Evolutionary conservation across 2,329 filamentous ascomycete genomes (phyloP).

Genomic region (Proliferodiscus dingleyae): DNA sequence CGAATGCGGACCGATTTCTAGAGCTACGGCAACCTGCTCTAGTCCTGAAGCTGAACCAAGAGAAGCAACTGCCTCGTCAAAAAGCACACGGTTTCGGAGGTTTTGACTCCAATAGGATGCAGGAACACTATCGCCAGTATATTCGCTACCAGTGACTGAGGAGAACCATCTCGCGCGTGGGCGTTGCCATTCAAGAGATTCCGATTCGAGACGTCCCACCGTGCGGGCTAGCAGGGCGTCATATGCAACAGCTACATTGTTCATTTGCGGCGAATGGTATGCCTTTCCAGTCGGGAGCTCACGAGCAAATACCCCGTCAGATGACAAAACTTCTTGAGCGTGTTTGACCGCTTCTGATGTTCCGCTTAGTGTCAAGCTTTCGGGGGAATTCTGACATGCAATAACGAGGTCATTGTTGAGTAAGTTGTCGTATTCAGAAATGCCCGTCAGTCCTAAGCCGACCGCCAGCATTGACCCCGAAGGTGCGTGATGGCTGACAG

Average conservation of each 20-base stretch:
- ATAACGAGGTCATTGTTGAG: background rate
- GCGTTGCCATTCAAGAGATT: background rate
- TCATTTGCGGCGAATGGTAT: conserved; percentile 15
- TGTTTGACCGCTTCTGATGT: conserved; percentile 1
- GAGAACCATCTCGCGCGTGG: too few relatives aligned
- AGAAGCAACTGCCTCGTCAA: conserved; percentile 5
- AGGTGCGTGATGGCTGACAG: background rate
- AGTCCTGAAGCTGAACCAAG: too few relatives aligned
- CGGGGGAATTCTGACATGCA: conserved; percentile 27
- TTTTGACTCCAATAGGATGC: conserved; percentile 15
- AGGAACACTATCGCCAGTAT: background rate
- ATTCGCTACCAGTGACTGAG: background rate
- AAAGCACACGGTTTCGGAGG: conserved; percentile 12
- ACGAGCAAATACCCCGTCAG: conserved; percentile 18
- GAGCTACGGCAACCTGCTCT: background rate
- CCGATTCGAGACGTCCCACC: background rate
- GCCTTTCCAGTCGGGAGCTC: conserved; percentile 8
- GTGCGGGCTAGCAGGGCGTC: conserved; percentile 1
- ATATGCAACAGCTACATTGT: conserved; percentile 4
- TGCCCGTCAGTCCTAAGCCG: conserved; percentile 7
- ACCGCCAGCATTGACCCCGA: conserved; percentile 15
- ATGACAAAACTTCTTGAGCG: background rate
- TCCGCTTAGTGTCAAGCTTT: conserved; percentile 23
- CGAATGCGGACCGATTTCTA: conserved; percentile 12
- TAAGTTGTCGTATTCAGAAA: background rate